Evolutionary conservation across 371 early-diverging fungal genomes (phyloP).

Genomic region (Choanephora cucurbitarum): DNA sequence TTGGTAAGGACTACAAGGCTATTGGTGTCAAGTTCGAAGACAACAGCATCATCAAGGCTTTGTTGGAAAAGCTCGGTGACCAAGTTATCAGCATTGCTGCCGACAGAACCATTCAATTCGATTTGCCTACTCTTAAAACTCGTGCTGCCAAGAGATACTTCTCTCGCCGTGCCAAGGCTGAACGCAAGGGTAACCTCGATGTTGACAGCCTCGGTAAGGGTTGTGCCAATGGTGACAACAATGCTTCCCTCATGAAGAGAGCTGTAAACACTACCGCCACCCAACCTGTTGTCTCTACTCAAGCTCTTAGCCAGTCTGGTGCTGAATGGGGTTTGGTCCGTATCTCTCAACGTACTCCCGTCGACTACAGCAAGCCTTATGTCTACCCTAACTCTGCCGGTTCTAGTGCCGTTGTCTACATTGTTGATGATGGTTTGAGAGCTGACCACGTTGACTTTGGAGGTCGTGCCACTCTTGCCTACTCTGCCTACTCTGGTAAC

Average conservation of each 20-base stretch:
- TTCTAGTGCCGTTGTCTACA: too few relatives aligned
- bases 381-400: too few relatives aligned
- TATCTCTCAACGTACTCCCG: slow-evolving; percentile 26
- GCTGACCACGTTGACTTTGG: too few relatives aligned
- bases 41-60: slow-evolving; percentile 14
- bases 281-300: not conserved
- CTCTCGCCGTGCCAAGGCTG: slow-evolving; percentile 15
- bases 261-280: too few relatives aligned
- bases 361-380: too few relatives aligned
- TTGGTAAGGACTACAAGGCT: slow-evolving; percentile 32
- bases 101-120: slow-evolving; percentile 36
- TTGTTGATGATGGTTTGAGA: too few relatives aligned
- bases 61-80: slow-evolving; percentile 5
- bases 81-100: slow-evolving; percentile 30
- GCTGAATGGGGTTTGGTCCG: slow-evolving; percentile 43
- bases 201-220: not conserved
- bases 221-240: not conserved
- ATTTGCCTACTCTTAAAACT: slow-evolving; percentile 21
- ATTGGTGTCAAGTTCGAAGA: slow-evolving; percentile 28
- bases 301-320: slow-evolving; percentile 14
- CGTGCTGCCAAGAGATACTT: slow-evolving; percentile 19
- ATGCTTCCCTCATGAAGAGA: not conserved
- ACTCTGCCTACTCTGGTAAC: too few relatives aligned
- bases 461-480: too few relatives aligned
- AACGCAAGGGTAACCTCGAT: slow-evolving; percentile 5